Base-by-base conservation (phyloP, 805 yeast genomes). In the Saccharomycopsis guyanensis region DNA sequence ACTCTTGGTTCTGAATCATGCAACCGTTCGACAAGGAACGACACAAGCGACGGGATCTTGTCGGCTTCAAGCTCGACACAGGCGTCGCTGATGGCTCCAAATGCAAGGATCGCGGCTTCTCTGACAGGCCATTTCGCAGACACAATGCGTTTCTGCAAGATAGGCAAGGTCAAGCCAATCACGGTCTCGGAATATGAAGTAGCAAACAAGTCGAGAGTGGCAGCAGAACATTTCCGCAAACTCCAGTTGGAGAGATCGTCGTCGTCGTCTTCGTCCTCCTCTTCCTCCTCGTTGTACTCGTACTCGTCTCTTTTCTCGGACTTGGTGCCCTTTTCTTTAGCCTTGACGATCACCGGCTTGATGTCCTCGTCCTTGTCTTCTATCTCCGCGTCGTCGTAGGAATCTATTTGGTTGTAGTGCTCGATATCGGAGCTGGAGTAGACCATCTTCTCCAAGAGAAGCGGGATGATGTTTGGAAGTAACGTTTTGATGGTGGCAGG, bases 21-120 rank as follows among this genome's bases (percentile, higher is more conserved):
- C 49, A 89, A 66, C 57, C 94, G 71, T 47, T 87, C 86, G 23
- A 88, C 88, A 51, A 93, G 69, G 59, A 81, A 88, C 32, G 96
- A 96, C 29, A 91, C 79, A 40, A 93, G 66, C 24, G 79, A 75
- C 2, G 96, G 95, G 35, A 93, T 67, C 55, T 84, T 84, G 35
- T 76, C 78, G 18, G 79, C 64, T 3, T 88, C 80, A 43, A 75
- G 71, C 46, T 82, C 86, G 39, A 82, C 69, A 55, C 95, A 88
- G 53, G 96, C 94, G 55, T 83, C 89, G 32, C 95, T 86, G 58
- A 91, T 80, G 24, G 97, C 97, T 52, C 98, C 98, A 59, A 93
- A 74, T 1, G 97, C 97, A 40, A 93, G 69, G 23, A 93, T 89
- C 1, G 96, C 80, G 4, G 97, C 93, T 62, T 93, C 98, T 50